Evolutionary conservation across 176 grass and related monocot genomes (phyloP), one percentile per base, ranked within the genome.

Genomic region (Avena eriantha): DNA sequence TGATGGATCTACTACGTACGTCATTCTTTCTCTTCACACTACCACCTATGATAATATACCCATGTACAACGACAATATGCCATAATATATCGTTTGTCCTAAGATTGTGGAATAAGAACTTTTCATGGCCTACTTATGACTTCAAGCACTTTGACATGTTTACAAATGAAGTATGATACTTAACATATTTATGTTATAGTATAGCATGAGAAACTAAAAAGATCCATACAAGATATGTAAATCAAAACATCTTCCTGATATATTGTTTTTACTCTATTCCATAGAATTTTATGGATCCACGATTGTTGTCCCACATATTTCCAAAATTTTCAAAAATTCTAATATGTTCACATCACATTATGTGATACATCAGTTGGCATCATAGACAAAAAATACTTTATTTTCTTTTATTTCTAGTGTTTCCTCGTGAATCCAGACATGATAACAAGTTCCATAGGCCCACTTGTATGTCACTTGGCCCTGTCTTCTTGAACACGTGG

Each of bases 401-500:
- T 67, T 17, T 66, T 33, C 4, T 7, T 67, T 16, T 8, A 5
- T 17, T 67, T 60, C 9, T 21, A 10, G 14, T 8, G 29, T 14
- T 17, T 67, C 63, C 26, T 34, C 13, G 0, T 16, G 63, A 33
- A 34, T 85, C 48, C 67, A 75, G 65, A 66, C 47, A 65, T 75
- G 68, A 22, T 10, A 24, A 21, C 0, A 4, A 55, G 69, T 85
- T 68, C 47, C 47, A 26, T 73, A 46, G 53, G 21, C 19, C 54
- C 53, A 88, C 41, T n/a, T 39, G 1, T 61, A 6, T 73, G 41
- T 79, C 67, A 83, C 18, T 22, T 71, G 80, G 80, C 3, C 73
- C 24, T 14, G 34, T 21, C 41, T 66, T 35, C 22, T 43, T 41
- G 64, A 58, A n/a, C 36, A 18, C 69, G 61, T 58, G 70, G 58